Conservation (phyloP, 2,329 filamentous ascomycete genomes). For the Neonectria hederae region DNA sequence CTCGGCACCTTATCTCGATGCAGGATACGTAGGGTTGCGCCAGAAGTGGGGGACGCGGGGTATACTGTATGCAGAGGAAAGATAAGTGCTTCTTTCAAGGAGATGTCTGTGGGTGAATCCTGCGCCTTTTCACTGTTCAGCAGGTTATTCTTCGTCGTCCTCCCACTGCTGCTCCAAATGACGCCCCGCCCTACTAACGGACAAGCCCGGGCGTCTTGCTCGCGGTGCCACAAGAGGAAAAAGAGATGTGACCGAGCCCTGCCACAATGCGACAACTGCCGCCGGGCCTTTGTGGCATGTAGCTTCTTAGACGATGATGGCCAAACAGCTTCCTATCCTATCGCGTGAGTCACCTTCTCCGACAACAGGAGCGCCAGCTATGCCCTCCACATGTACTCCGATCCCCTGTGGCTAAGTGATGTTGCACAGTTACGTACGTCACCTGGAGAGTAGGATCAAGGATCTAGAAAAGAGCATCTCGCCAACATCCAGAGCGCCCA, state of each 20-base stretch:
- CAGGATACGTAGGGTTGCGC: neutral
- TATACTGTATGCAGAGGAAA: neutral
- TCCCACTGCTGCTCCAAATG: slow-evolving; percentile 4
- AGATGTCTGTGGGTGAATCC: neutral
- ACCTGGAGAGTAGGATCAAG: slow-evolving; percentile 41
- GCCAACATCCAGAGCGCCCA: neutral
- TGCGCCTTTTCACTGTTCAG: neutral
- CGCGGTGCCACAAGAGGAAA: slow-evolving; percentile 53
- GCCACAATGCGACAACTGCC: slow-evolving; percentile 52
- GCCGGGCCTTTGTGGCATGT: slow-evolving; percentile 48
- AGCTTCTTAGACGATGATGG: slow-evolving; percentile 53
- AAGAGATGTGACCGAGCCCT: slow-evolving; percentile 54
- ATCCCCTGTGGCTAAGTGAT: neutral
- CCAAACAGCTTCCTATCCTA: slow-evolving; percentile 52
- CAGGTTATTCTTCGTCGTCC: neutral
- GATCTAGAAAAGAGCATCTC: slow-evolving; percentile 29
- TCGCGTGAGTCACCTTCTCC: slow-evolving; percentile 45
- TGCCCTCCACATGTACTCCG: neutral
- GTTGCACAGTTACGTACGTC: slow-evolving; percentile 44
- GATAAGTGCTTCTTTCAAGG: neutral
- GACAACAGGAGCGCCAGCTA: neutral
- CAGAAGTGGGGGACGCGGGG: neutral
- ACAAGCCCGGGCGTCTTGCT: slow-evolving; percentile 45
- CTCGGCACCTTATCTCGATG: neutral
- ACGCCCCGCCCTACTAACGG: slow-evolving; percentile 1